Base-by-base conservation (phyloP, 305 asterid genomes). In the Stenogyne calaminthoides region DNA sequence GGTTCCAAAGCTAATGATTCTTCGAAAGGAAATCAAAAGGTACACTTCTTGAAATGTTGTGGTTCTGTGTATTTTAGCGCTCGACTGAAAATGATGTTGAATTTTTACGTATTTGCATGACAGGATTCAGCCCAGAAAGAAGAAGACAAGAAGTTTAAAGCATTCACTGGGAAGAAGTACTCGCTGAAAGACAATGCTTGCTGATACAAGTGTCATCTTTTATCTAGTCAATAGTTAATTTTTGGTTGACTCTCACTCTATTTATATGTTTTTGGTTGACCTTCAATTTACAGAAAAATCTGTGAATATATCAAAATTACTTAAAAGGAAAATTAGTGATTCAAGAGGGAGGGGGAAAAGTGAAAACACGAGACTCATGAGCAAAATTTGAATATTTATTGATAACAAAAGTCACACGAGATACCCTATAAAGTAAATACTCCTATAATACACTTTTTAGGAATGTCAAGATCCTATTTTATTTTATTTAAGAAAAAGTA, bases 141-240 rank as follows among this genome's bases (percentile, higher is more conserved):
- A 46, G 18, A 46, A 46, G 18, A n/a, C 8, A 46, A 14, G 9
- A 18, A 16, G 59, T 54, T 54, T 54, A 54, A 18, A 54, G 59
- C 59, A 54, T 54, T 54, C 59, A 16, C 25, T 34, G 47, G 67
- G 49, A 61, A 16, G 67, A 61, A 54, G 59, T 54, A 54, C 7
- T 7, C n/a, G 54, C 18, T 46, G 6, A 46, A n/a, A 2, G 54
- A 46, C 18, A 46, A 46, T 46, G 54, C 54, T 46, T 14, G 18
- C 54, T 46, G 3, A 44, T 44, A 7, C 10, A 39, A 39, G 11
- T 39, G 12, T 39, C 46, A 3, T 39, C 11, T 39, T 34, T 34
- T 34, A 5, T 34, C 39, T 34, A 42, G 47, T 10, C 14, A 42
- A 42, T 42, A 9, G 47, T 42, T 42, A 42, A 9, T 9, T 42